Evolutionary conservation across 2,329 filamentous ascomycete species (phyloP).

Genomic region (Cordyceps javanica): DNA sequence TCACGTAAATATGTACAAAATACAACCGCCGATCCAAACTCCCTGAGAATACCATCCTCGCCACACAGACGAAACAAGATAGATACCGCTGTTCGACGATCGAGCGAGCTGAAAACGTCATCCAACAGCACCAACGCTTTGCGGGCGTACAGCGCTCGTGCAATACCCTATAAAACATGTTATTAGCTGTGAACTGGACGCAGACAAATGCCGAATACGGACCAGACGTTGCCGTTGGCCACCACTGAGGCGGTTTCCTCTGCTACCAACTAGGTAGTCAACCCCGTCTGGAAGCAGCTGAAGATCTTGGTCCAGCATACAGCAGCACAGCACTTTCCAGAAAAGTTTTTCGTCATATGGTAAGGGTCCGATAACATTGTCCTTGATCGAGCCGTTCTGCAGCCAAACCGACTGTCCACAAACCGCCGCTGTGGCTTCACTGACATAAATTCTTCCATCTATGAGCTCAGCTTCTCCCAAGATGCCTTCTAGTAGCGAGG

Average conservation of each 20-base stretch:
- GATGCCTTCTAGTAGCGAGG: not conserved
- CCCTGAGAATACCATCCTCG: not conserved
- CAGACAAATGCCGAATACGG: not conserved
- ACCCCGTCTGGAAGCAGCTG: not conserved
- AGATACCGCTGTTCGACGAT: not conserved
- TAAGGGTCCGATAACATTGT: not conserved
- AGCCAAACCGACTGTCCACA: slow-evolving; percentile 2
- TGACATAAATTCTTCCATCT: not conserved
- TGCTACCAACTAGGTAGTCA: not conserved
- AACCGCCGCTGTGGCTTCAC: not conserved
- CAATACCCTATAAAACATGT: not conserved
- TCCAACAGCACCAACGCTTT: not conserved
- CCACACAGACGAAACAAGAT: not conserved
- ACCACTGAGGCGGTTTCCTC: not conserved
- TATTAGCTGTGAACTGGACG: not conserved
- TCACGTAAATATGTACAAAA: not conserved
- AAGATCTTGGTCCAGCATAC: not conserved
- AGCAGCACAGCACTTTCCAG: not conserved
- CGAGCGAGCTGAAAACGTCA: not conserved
- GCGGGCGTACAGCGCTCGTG: not conserved
- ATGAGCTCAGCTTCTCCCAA: not conserved
- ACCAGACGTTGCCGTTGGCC: not conserved
- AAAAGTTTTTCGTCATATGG: not conserved
- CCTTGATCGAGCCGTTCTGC: not conserved
- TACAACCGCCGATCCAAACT: not conserved